Conservation (phyloP, 163 green algal genomes). For the Chlamydomonas reinhardtii region DNA sequence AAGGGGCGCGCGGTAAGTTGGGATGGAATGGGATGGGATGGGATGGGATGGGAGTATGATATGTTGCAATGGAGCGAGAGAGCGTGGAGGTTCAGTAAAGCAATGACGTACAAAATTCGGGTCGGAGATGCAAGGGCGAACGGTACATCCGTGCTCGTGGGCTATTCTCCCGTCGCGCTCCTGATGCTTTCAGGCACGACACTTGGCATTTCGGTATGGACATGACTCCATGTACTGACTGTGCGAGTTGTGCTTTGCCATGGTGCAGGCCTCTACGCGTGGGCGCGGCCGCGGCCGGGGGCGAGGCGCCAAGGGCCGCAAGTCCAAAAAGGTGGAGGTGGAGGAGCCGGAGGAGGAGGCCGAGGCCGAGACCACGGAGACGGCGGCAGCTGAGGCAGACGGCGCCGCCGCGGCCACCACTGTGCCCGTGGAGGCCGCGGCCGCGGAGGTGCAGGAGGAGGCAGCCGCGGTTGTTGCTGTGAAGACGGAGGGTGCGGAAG, state of each 20-base stretch:
- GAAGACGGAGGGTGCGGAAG: neutral
- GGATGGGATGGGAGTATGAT: no score
- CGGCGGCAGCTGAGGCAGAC: neutral
- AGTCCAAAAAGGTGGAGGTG: conserved; percentile 1
- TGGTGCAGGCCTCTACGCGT: neutral
- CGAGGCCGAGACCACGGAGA: neutral
- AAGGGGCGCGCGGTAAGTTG: conserved; percentile 26
- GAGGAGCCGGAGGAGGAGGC: conserved; percentile 3
- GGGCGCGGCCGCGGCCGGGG: conserved; percentile 14
- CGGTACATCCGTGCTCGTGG: no score
- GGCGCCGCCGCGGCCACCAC: neutral
- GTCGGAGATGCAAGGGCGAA: no score
- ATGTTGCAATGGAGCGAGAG: no score
- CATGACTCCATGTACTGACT: no score
- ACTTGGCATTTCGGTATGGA: no score
- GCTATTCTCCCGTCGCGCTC: no score
- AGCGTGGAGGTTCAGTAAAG: no score
- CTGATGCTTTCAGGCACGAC: no score
- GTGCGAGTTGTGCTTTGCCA: neutral
- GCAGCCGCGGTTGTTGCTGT: neutral
- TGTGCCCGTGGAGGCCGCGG: neutral
- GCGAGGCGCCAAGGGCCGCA: conserved; percentile 5
- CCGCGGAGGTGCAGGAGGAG: neutral
- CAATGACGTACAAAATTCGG: no score
- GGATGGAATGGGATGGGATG: no score